Conservation (phyloP, 2,329 filamentous ascomycete genomes). For the Chlorencoelia australis region DNA sequence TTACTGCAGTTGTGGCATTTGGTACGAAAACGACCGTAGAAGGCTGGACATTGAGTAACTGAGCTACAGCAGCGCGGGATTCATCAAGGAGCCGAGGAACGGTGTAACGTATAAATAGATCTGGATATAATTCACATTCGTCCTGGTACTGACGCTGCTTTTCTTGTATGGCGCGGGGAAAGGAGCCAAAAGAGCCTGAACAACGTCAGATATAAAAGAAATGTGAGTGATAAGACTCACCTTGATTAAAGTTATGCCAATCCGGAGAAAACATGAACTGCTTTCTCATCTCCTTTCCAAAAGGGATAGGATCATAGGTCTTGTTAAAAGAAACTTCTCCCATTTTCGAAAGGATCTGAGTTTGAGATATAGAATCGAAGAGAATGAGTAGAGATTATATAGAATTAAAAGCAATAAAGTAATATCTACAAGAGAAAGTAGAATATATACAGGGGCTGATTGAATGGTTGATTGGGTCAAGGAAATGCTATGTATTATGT, state of each 20-base stretch:
- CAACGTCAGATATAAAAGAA: neutral
- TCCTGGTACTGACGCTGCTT: conserved; percentile 57
- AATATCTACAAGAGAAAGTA: no score
- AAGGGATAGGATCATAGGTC: conserved; percentile 20
- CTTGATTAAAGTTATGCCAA: conserved; percentile 29
- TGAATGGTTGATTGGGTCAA: no score
- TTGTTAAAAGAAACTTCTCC: conserved; percentile 13
- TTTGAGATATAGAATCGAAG: no score
- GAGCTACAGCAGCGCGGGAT: conserved; percentile 53
- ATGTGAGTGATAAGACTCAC: conserved; percentile 14
- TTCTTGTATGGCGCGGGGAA: conserved; percentile 51
- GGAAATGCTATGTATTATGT: no score
- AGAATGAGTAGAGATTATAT: no score
- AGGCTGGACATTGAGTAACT: conserved; percentile 53
- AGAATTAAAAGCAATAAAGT: no score
- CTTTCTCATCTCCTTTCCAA: conserved; percentile 27
- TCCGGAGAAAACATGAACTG: conserved; percentile 26
- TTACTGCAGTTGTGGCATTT: conserved; percentile 72
- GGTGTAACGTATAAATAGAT: conserved; percentile 65
- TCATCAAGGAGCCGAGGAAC: conserved; percentile 53
- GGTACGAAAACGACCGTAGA: conserved; percentile 65
- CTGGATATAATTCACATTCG: conserved; percentile 56
- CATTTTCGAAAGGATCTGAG: no score
- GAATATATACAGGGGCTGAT: no score
- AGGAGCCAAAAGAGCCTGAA: conserved; percentile 67